phyloP scores from a whole-genome alignment of 1,139 yeast species.

The Scheffersomyces illinoinensis region DNA sequence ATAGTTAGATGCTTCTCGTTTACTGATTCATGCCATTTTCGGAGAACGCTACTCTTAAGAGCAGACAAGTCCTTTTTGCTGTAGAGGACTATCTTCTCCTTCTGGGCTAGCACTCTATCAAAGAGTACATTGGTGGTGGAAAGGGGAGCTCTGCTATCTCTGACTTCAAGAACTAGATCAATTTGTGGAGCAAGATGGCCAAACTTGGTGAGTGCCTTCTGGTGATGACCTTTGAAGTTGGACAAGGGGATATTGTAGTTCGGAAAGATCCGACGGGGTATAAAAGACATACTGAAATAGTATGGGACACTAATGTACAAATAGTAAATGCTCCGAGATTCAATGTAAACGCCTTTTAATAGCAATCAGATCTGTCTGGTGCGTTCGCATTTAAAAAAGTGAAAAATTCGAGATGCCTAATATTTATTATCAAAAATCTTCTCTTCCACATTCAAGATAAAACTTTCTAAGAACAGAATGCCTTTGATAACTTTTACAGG shows the following conservation, averaged over 20 bases:
- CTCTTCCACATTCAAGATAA: not conserved
- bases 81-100: slow-evolving; percentile 62
- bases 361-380: not conserved
- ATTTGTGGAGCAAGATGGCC: slow-evolving; percentile 75
- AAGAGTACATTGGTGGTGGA: slow-evolving; percentile 81
- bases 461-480: slow-evolving; percentile 44
- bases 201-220: slow-evolving; percentile 71
- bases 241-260: slow-evolving; percentile 67
- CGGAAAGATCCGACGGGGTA: slow-evolving; percentile 58
- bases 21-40: slow-evolving; percentile 53
- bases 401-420: not conserved
- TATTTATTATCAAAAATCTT: not conserved
- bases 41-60: slow-evolving; percentile 32
- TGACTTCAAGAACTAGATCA: slow-evolving; percentile 76
- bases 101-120: slow-evolving; percentile 62
- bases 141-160: slow-evolving; percentile 89
- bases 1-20: slow-evolving; percentile 59
- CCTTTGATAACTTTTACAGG: slow-evolving; percentile 86
- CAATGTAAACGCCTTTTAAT: too few relatives aligned
- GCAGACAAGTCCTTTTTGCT: slow-evolving; percentile 63
- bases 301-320: not conserved
- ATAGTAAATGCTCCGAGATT: too few relatives aligned
- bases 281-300: slow-evolving; percentile 34
- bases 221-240: slow-evolving; percentile 91
- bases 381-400: not conserved